phyloP scores from a whole-genome alignment of 23 red algal species.

The Gracilariopsis chorda region DNA sequence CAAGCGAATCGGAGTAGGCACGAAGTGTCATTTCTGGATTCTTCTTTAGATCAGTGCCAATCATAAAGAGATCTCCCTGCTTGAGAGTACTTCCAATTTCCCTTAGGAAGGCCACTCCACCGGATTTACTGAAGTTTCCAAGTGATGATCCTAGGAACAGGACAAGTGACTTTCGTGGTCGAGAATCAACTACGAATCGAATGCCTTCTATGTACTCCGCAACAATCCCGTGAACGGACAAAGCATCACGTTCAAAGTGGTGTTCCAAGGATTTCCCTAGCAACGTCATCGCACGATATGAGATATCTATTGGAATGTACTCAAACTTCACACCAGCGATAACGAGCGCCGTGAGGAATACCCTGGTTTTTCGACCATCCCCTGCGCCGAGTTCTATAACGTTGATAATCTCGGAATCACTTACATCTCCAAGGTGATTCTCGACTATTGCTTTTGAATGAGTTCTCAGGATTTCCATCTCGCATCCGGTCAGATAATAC shows the following conservation, averaged over 20 bases:
- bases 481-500: constrained; percentile 87
- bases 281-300: constrained; percentile 58
- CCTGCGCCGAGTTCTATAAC: constrained; percentile 97
- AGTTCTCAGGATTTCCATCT: constrained; percentile 76
- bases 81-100: constrained; percentile 21
- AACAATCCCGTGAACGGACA: constrained; percentile 77
- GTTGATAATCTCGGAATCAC: constrained; percentile 34
- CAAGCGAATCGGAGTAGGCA: constrained; percentile 78
- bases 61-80: constrained; percentile 71
- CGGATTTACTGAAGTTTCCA: constrained; percentile 68
- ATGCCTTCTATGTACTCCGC: constrained; percentile 80
- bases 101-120: constrained; percentile 49
- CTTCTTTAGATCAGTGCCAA: constrained; percentile 89
- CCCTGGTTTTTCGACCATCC: constrained; percentile 85
- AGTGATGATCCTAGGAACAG: constrained; percentile 89
- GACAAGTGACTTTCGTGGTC: constrained; percentile 44
- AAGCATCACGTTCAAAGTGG: not conserved
- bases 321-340: constrained; percentile 30
- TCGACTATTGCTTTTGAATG: constrained; percentile 57
- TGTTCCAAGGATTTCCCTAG: constrained; percentile 5
- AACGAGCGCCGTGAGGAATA: constrained; percentile 61
- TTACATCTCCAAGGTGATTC: not conserved
- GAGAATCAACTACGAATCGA: constrained; percentile 6
- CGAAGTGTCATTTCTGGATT: constrained; percentile 34
- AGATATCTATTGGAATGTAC: constrained; percentile 92